Evolutionary conservation across 306 rosid species (phyloP).

Genomic region (Corylus avellana): DNA sequence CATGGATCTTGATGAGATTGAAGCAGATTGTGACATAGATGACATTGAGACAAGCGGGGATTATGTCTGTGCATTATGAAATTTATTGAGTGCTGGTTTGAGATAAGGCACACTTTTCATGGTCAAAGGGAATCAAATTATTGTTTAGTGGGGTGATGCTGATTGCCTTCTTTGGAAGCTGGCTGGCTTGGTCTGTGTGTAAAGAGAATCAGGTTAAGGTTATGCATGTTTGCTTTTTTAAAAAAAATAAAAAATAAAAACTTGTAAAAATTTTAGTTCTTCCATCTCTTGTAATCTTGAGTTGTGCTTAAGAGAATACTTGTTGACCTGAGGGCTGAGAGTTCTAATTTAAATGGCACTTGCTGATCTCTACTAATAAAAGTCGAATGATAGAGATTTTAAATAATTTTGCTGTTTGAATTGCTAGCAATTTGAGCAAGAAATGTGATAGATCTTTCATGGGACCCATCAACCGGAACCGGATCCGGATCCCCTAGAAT

Average conservation of each 20-base stretch:
- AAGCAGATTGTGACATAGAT: constrained; percentile 77
- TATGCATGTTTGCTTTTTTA: constrained; percentile 3
- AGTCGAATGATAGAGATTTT: too few species aligned
- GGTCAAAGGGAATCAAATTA: constrained; percentile 41
- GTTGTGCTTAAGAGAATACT: too few species aligned
- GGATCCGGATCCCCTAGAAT: too few species aligned
- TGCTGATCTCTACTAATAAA: too few species aligned
- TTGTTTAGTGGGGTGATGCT: constrained; percentile 15
- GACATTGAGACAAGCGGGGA: constrained; percentile 89
- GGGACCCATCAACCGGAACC: too few species aligned
- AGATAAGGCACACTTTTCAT: constrained; percentile 35
- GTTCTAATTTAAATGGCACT: too few species aligned
- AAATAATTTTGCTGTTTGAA: too few species aligned
- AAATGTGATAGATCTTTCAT: too few species aligned
- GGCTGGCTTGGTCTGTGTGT: constrained; percentile 35
- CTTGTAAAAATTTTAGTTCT: not conserved
- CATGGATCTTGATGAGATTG: constrained; percentile 86
- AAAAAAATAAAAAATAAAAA: not conserved
- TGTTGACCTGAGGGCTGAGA: too few species aligned
- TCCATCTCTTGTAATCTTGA: not conserved
- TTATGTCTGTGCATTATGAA: constrained; percentile 56
- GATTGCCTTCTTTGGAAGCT: constrained; percentile 34
- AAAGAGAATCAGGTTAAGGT: constrained; percentile 27
- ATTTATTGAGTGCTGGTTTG: constrained; percentile 23
- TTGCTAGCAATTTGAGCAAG: too few species aligned